Evolutionary conservation across 768 basidiomycete species (phyloP).

Genomic region (Panus rudis): DNA sequence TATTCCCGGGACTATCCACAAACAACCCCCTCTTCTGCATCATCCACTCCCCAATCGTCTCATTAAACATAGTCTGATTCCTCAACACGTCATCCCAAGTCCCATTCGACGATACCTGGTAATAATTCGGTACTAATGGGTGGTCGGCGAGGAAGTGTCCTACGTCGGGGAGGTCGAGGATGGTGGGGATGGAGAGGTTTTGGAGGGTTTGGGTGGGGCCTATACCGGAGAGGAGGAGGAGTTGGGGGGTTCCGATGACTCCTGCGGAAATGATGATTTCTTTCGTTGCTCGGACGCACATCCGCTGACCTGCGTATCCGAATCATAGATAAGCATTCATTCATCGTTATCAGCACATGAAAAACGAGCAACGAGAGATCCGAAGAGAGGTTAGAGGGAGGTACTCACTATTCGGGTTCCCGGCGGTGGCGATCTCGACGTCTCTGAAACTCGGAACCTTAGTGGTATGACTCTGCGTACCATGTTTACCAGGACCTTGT

Average conservation of each 20-base stretch:
- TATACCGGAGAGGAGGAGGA: constrained; percentile 28
- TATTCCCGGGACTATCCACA: constrained; percentile 4
- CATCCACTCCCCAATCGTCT: constrained; percentile 8
- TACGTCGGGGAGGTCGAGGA: constrained; percentile 31
- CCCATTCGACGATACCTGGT: constrained; percentile 8
- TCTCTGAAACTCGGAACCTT: constrained; percentile 1
- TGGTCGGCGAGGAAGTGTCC: constrained; percentile 35
- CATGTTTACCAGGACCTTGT: not conserved
- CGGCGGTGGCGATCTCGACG: constrained; percentile 7
- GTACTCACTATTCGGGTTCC: no score
- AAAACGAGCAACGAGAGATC: no score
- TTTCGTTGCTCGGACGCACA: constrained; percentile 22
- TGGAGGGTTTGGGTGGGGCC: constrained; percentile 25
- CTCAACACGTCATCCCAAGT: constrained; percentile 9
- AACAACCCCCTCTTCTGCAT: constrained; percentile 7
- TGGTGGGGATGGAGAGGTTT: constrained; percentile 20
- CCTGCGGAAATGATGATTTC: constrained; percentile 22
- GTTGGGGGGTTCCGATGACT: constrained; percentile 15
- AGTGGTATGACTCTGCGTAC: no score
- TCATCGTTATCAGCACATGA: no score
- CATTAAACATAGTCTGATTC: constrained; percentile 1
- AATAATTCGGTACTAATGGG: constrained; percentile 6
- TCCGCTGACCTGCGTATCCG: no score
- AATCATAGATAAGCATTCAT: no score
- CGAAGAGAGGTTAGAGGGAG: no score